Conservation (phyloP, 345 rosid genomes). For the Cardiospermum halicacabum region DNA sequence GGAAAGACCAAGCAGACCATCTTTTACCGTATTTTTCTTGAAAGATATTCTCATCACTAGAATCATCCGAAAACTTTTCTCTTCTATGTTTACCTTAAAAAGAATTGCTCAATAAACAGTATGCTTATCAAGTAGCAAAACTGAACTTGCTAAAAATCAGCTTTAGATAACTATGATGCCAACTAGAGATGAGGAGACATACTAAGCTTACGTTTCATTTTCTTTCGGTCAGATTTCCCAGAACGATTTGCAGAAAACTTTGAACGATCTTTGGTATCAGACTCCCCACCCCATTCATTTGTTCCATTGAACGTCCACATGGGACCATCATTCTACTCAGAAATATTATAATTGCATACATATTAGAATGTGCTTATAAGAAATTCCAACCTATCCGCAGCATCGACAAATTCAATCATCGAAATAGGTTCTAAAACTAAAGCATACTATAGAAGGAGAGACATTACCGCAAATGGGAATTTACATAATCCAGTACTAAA, state of each 20-base stretch:
- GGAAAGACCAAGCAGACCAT: constrained; percentile 48
- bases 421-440: background rate
- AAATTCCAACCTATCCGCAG: background rate
- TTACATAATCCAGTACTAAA: constrained; percentile 25
- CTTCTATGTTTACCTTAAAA: constrained; percentile 40
- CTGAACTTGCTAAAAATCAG: background rate
- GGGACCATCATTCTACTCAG: constrained; percentile 33
- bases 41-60: constrained; percentile 34
- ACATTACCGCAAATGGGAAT: constrained; percentile 34
- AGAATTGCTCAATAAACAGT: constrained; percentile 9
- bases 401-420: background rate
- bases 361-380: too few relatives aligned
- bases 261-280: constrained; percentile 18
- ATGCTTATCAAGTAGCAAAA: background rate
- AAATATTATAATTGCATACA: too few relatives aligned
- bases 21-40: constrained; percentile 44
- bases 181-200: background rate
- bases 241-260: constrained; percentile 27
- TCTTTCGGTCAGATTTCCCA: constrained; percentile 30
- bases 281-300: constrained; percentile 12
- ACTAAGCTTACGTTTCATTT: constrained; percentile 38
- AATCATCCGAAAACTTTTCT: constrained; percentile 37
- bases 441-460: background rate
- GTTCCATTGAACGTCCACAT: constrained; percentile 25
- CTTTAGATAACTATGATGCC: background rate